Evolutionary conservation across 2,329 filamentous ascomycete genomes (phyloP).

Genomic region (Sclerotinia borealis): DNA sequence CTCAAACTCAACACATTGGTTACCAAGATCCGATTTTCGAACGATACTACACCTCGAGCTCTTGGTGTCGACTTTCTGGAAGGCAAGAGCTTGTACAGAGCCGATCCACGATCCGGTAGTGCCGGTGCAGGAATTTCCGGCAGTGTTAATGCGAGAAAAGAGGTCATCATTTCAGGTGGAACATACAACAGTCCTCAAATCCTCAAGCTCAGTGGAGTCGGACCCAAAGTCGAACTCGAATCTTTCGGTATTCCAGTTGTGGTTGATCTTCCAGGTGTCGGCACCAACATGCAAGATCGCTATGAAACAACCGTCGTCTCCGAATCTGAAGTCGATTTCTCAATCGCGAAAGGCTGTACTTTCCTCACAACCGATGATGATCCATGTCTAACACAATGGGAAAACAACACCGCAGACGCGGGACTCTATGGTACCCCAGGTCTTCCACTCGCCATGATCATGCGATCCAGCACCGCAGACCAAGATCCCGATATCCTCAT

Average conservation of each 20-base stretch:
- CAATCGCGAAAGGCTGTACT: slow-evolving; percentile 33
- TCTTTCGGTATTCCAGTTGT: slow-evolving; percentile 44
- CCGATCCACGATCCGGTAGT: slow-evolving; percentile 34
- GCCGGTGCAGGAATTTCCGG: slow-evolving; percentile 24
- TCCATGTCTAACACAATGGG: slow-evolving; percentile 34
- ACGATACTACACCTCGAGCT: slow-evolving; percentile 30
- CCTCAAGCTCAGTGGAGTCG: slow-evolving; percentile 41
- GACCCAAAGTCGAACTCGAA: slow-evolving; percentile 36
- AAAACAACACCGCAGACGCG: slow-evolving; percentile 6
- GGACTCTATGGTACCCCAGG: slow-evolving; percentile 43
- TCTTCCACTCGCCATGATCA: slow-evolving; percentile 32
- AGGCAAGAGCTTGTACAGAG: slow-evolving; percentile 38
- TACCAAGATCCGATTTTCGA: slow-evolving; percentile 33
- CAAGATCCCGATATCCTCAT: slow-evolving; percentile 18
- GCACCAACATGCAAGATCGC: slow-evolving; percentile 51
- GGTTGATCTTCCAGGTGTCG: slow-evolving; percentile 56
- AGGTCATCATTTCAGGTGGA: slow-evolving; percentile 46
- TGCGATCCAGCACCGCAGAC: slow-evolving; percentile 13
- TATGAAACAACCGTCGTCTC: slow-evolving; percentile 44
- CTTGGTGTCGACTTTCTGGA: slow-evolving; percentile 39
- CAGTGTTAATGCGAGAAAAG: slow-evolving; percentile 21
- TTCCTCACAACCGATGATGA: slow-evolving; percentile 32
- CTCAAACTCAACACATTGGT: slow-evolving; percentile 28
- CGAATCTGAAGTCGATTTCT: slow-evolving; percentile 36
- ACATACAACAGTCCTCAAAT: slow-evolving; percentile 41